Evolutionary conservation across 148 eudicot species (phyloP), one percentile per base, ranked within the genome.

Genomic region (Nepenthes gracilis): DNA sequence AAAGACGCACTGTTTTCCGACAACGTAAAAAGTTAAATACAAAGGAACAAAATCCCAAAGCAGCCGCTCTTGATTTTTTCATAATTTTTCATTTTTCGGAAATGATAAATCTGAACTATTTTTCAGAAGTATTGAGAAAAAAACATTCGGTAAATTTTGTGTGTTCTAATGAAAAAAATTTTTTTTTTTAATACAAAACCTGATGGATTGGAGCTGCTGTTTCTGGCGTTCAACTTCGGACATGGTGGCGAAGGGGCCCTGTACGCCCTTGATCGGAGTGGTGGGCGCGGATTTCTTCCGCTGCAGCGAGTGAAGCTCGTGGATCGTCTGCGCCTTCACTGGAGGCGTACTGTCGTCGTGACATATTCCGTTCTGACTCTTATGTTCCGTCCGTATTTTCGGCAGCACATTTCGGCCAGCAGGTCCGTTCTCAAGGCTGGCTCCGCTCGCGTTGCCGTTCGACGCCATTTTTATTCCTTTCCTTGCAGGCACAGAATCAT

Each of bases 301-400:
- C 70, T 91, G 97, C 6, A 91, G 82, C 9, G 86, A 91, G 63
- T 91, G 97, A 35, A 90, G 68, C 63, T 90, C 97, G 59, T 90
- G 88, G 4, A 90, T 75, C 0, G 94, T 90, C 78, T 82, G 83
- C 15, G 94, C 97, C 64, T 62, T 90, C 62, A 90, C 88, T 6
- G 94, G 74, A 1, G 74, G 36, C 0, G 65, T 66, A 9, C 86
- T 86, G 64, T 86, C 94, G 43, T 90, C 97, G 36, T 86, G 90
- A 43, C 94, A 90, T 11, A 86, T 62, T 54, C 66, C 74, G 35
- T 74, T 68, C 54, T 64, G 64, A 4, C 60, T 73, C 53, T 58
- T 69, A 67, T 52, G 4, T 34, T 1, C 43, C 51, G 80, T 74
- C 2, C 64, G 66, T 15, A 83, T 80, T 75, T 65, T 77, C 35